Evolutionary conservation across 805 yeast species (phyloP).

Genomic region (Starmera amethionina): DNA sequence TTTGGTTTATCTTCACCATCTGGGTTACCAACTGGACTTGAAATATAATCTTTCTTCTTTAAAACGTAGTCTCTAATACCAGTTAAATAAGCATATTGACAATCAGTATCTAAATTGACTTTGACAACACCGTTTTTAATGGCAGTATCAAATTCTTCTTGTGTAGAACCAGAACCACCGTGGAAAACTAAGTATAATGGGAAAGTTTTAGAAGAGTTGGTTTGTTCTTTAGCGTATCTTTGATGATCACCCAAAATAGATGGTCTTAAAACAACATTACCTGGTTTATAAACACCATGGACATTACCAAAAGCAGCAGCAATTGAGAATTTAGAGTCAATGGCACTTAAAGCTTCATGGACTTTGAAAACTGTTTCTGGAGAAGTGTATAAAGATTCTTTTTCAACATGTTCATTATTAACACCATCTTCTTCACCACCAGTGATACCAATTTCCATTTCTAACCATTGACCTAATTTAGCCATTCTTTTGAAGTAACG

Average conservation of each 20-base stretch:
- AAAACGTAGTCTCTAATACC: constrained; percentile 98
- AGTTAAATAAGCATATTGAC: constrained; percentile 93
- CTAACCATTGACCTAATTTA: constrained; percentile 94
- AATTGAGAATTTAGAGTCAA: constrained; percentile 96
- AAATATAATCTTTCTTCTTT: constrained; percentile 89
- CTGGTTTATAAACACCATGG: constrained; percentile 99
- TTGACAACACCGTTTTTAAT: constrained; percentile 93
- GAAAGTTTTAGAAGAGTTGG: constrained; percentile 38
- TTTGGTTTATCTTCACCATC: constrained; percentile 98
- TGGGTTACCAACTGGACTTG: constrained; percentile 95
- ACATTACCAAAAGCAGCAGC: constrained; percentile 99
- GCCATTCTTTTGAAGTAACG: constrained; percentile 92
- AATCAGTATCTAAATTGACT: constrained; percentile 98
- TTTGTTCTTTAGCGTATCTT: constrained; percentile 66
- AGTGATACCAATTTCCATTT: constrained; percentile 99
- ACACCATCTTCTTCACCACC: constrained; percentile 99
- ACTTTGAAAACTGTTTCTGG: constrained; percentile 93
- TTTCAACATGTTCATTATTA: constrained; percentile 89
- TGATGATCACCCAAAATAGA: constrained; percentile 94
- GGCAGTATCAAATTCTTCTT: constrained; percentile 83
- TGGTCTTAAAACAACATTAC: constrained; percentile 92
- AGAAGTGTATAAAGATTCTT: constrained; percentile 83
- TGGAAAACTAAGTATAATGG: constrained; percentile 98
- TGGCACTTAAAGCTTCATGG: constrained; percentile 79
- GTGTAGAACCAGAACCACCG: constrained; percentile 99